Base-by-base conservation (phyloP, 2,329 filamentous ascomycete genomes). In the Hymenoscyphus infarciens region DNA sequence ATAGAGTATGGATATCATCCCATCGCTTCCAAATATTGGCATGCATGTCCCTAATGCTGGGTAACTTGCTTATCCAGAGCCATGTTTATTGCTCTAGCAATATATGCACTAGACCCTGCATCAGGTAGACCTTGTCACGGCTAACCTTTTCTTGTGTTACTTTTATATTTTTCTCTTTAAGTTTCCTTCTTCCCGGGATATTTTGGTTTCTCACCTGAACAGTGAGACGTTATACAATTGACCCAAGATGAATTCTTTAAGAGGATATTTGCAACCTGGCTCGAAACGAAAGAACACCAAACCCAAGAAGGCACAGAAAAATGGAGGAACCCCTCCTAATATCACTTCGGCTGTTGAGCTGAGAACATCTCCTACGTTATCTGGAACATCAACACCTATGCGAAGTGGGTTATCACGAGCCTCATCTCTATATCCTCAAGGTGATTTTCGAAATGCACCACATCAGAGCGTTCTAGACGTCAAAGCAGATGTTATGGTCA, bases 401-500 rank as follows among this genome's bases (percentile, higher is more conserved):
- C 45, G 33, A 27, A 42, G 27, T 31, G 15, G 15, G 7, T n/a
- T 56, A 5, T 66, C 68, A 25, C 62, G 64, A 39, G 57, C 67
- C n/a, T 42, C 65, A 56, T 78, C 77, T 7, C 59, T 77, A 60
- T 78, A 75, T 61, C 77, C 77, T 11, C 62, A 66, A 1, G 75
- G 75, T 49, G 77, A 80, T 64, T 76, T 77, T 57, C 74, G 78
- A 65, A 78, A 81, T 74, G 70, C 69, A 5, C 68, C 75, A 35
- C 74, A 75, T 58, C 79, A 82, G 38, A 78, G 77, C 52, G 74
- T 84, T 56, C 72, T 77, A 56, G 80, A 84, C 63, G 79, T 86
- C 70, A 85, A 83, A 71, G 80, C 78, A 67, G 83, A 87, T 71
- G 81, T 88, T 66, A 84, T 87, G 79, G 84, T 84, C 68, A 86